Evolutionary conservation across 352 stramenopile genomes (phyloP).

Genomic region (Aphanomyces stellatus): DNA sequence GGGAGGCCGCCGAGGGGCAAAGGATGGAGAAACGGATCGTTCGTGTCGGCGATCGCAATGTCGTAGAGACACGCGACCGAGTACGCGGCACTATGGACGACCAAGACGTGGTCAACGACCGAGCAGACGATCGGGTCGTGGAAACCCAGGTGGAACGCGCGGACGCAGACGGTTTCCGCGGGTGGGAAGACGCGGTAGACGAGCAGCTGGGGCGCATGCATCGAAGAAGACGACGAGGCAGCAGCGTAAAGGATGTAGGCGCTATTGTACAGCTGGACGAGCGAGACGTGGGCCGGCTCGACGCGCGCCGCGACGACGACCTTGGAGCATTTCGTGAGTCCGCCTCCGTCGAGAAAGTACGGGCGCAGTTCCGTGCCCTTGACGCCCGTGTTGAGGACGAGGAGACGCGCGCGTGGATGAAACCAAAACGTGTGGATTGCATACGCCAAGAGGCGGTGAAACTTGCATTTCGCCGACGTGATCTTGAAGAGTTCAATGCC

Average conservation of each 20-base stretch:
- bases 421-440: conserved; percentile 76
- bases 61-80: conserved; percentile 77
- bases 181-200: conserved; percentile 49
- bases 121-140: conserved; percentile 55
- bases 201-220: too few species aligned
- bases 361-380: conserved; percentile 71
- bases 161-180: conserved; percentile 47
- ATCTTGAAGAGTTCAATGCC: conserved; percentile 61
- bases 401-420: conserved; percentile 38
- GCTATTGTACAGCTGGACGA: conserved; percentile 59
- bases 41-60: conserved; percentile 34
- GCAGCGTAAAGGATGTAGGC: conserved; percentile 61
- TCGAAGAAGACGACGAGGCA: conserved; percentile 32
- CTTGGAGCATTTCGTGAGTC: conserved; percentile 55
- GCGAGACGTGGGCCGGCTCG: conserved; percentile 38
- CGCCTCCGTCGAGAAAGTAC: conserved; percentile 46
- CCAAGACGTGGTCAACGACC: conserved; percentile 74
- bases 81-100: conserved; percentile 74
- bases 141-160: conserved; percentile 62
- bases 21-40: conserved; percentile 62
- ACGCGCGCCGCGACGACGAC: conserved; percentile 63
- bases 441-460: conserved; percentile 49
- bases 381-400: conserved; percentile 61
- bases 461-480: conserved; percentile 25
- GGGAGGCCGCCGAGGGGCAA: conserved; percentile 25